Conservation (phyloP, 495 filamentous ascomycete species). For the Aspergillus steynii region DNA sequence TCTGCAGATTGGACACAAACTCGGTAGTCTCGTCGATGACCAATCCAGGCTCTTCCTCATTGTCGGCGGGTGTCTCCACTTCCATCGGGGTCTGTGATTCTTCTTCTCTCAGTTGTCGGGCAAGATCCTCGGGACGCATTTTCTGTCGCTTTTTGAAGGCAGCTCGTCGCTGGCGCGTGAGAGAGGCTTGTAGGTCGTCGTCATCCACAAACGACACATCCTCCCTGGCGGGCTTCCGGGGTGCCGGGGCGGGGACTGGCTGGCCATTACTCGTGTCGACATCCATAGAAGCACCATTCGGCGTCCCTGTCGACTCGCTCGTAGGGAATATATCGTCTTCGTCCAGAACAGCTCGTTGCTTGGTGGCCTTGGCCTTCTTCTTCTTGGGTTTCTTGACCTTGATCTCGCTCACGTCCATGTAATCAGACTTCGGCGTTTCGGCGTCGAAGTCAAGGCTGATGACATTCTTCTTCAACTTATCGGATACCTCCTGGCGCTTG, state of each 20-base stretch:
- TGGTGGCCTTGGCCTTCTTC: conserved; percentile 78
- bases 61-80: conserved; percentile 42
- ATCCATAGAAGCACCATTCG: conserved; percentile 67
- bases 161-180: conserved; percentile 75
- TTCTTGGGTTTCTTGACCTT: conserved; percentile 94
- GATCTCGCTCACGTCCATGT: conserved; percentile 78
- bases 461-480: conserved; percentile 63
- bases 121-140: conserved; percentile 79
- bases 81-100: conserved; percentile 57
- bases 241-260: conserved; percentile 30
- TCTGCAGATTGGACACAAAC: conserved; percentile 84
- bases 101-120: conserved; percentile 77
- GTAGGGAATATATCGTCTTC: conserved; percentile 71
- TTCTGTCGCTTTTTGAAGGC: conserved; percentile 91
- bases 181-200: conserved; percentile 84
- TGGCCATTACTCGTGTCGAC: conserved; percentile 58
- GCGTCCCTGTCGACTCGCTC: conserved; percentile 39
- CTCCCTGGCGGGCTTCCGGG: conserved; percentile 64
- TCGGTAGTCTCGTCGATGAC: conserved; percentile 94
- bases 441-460: conserved; percentile 74
- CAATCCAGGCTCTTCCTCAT: conserved; percentile 66
- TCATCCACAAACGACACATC: conserved; percentile 80
- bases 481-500: conserved; percentile 55
- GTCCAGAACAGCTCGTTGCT: conserved; percentile 67
- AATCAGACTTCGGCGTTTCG: conserved; percentile 75